A percentile compares a stretch with the other conserved stretches of the same genome.
Evolutionary conservation across 208 protist genomes (phyloP).

Genomic region (Leishmania aethiopica): DNA sequence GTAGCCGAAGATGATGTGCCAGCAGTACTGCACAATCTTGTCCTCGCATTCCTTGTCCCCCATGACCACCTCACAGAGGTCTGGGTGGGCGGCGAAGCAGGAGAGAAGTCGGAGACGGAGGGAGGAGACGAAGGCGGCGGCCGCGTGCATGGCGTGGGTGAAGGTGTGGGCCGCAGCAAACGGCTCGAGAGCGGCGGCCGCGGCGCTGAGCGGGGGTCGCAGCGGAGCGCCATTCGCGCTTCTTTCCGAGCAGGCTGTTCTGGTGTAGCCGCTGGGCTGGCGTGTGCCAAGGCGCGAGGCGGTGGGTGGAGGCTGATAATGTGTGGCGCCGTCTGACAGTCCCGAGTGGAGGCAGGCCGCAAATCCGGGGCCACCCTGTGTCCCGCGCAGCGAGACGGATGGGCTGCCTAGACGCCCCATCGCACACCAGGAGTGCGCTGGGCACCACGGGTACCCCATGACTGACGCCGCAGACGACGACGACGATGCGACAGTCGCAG

Average conservation of each 20-base stretch:
- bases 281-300: neutral
- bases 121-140: conserved; percentile 65
- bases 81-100: conserved; percentile 47
- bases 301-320: conserved; percentile 1
- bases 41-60: conserved; percentile 22
- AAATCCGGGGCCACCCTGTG: neutral
- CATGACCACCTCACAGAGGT: conserved; percentile 43
- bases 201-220: conserved; percentile 19
- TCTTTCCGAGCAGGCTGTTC: neutral
- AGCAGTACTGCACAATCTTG: conserved; percentile 42
- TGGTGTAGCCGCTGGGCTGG: neutral
- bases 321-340: conserved; percentile 20
- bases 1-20: conserved; percentile 44
- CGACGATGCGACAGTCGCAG: neutral
- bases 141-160: conserved; percentile 48
- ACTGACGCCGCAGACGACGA: neutral
- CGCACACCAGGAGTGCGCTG: conserved; percentile 50
- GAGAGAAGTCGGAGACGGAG: conserved; percentile 69
- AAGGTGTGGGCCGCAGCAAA: conserved; percentile 31
- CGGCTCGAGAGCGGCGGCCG: conserved; percentile 25
- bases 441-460: conserved; percentile 27
- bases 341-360: conserved; percentile 20
- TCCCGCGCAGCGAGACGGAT: neutral
- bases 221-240: neutral
- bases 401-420: conserved; percentile 10